Percentiles rank a stretch among this genome's conserved stretches.
Conservation (phyloP, 805 yeast species). For the Lachancea waltii region DNA sequence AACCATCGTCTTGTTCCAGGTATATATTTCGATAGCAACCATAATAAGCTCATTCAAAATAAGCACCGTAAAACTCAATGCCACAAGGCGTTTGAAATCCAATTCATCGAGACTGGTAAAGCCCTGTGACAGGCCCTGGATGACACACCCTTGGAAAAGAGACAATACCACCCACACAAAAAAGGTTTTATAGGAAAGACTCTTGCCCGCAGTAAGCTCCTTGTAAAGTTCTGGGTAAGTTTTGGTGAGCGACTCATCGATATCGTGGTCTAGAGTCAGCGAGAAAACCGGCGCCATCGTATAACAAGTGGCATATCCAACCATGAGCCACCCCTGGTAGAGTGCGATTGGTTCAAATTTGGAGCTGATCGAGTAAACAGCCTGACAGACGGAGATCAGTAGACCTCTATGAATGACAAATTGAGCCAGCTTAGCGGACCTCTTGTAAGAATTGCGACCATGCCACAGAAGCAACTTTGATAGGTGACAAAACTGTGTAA, state of each 20-base stretch:
- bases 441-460: conserved; percentile 93
- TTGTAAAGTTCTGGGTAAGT: conserved; percentile 92
- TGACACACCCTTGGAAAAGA: conserved; percentile 81
- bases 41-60: conserved; percentile 81
- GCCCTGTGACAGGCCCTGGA: conserved; percentile 75
- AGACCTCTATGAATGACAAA: conserved; percentile 96
- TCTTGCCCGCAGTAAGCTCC: conserved; percentile 82
- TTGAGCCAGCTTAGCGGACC: conserved; percentile 92
- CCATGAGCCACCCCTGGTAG: conserved; percentile 96
- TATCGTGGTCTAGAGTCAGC: conserved; percentile 83
- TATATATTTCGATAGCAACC: conserved; percentile 88
- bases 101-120: conserved; percentile 55
- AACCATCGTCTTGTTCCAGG: conserved; percentile 82
- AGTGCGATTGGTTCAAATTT: conserved; percentile 89
- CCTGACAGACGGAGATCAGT: conserved; percentile 89
- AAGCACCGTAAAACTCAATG: conserved; percentile 73
- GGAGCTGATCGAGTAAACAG: conserved; percentile 82
- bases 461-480: conserved; percentile 91
- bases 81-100: conserved; percentile 69
- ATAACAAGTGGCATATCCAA: conserved; percentile 93
- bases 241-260: conserved; percentile 79
- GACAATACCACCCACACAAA: conserved; percentile 88
- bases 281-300: conserved; percentile 99
- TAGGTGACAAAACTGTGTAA: conserved; percentile 83
- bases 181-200: conserved; percentile 80